phyloP scores from a whole-genome alignment of 768 basidiomycete species.

The Astraeus odoratus region DNA sequence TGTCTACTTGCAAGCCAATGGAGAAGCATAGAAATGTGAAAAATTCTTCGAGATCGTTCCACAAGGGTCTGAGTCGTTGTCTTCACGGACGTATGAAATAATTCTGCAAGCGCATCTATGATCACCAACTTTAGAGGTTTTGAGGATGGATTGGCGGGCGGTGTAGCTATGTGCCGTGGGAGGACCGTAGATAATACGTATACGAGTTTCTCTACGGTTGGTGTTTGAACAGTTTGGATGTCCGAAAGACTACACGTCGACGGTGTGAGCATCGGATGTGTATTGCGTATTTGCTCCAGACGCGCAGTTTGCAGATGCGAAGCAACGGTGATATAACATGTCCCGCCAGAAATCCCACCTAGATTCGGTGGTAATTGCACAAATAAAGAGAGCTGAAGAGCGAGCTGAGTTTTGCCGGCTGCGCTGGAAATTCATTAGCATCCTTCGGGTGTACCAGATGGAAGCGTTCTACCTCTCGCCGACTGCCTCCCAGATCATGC shows the following conservation, averaged over 20 bases:
- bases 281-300: conserved; percentile 55
- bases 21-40: conserved; percentile 58
- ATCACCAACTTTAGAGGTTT: conserved; percentile 74
- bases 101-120: conserved; percentile 83
- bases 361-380: conserved; percentile 60
- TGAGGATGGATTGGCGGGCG: conserved; percentile 20
- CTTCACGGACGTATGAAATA: conserved; percentile 64
- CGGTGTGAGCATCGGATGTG: conserved; percentile 40
- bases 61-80: conserved; percentile 56
- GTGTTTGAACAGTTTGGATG: conserved; percentile 55
- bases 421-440: conserved; percentile 45
- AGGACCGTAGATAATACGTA: conserved; percentile 49
- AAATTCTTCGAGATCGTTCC: conserved; percentile 66
- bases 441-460: neutral
- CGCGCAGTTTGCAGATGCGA: conserved; percentile 61
- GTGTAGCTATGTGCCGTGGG: conserved; percentile 41
- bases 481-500: conserved; percentile 81
- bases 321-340: conserved; percentile 75
- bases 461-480: conserved; percentile 69
- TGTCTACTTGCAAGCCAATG: conserved; percentile 63
- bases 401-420: conserved; percentile 91
- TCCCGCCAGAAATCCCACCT: conserved; percentile 58
- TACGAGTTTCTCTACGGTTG: conserved; percentile 47
- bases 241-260: conserved; percentile 42
- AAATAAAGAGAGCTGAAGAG: conserved; percentile 72